These are phyloP conservation scores for Trichoderma citrinoviride DNA, from an alignment of 2,329 filamentous ascomycete genomes.

Conservation along the genomic window DNA sequence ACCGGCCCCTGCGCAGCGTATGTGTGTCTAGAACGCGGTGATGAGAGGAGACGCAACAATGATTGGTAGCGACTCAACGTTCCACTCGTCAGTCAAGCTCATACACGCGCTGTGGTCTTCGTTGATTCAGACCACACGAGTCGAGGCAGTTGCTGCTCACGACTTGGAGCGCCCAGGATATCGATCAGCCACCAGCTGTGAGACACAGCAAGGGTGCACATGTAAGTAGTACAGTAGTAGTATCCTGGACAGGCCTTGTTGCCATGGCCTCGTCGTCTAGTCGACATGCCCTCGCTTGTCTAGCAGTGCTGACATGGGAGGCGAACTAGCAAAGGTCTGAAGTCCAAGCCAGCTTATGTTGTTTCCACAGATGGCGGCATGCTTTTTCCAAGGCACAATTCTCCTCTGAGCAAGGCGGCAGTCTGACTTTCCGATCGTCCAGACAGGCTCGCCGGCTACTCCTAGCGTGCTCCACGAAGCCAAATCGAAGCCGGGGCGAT, in stretches of 20 bases:
- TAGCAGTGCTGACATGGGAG: not conserved
- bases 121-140: not conserved
- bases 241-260: not conserved
- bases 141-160: not conserved
- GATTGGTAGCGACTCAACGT: not conserved
- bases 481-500: not conserved
- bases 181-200: constrained; percentile 9
- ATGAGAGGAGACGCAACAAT: not conserved
- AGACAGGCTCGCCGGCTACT: not conserved
- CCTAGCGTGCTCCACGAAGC: not conserved
- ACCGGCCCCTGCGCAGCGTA: not conserved
- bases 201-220: constrained; percentile 3
- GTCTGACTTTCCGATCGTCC: not conserved
- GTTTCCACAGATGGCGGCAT: not conserved
- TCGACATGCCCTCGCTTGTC: not conserved
- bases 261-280: not conserved
- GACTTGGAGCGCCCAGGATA: not conserved
- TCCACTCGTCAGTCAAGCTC: not conserved
- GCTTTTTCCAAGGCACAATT: not conserved
- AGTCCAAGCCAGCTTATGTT: not conserved
- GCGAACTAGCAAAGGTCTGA: not conserved
- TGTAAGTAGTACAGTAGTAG: no score
- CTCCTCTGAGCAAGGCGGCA: not conserved
- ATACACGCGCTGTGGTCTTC: not conserved
- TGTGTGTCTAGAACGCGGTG: not conserved